Conservation (phyloP, 192 early-diverging fungal species). For the Rhizophagus clarus region DNA sequence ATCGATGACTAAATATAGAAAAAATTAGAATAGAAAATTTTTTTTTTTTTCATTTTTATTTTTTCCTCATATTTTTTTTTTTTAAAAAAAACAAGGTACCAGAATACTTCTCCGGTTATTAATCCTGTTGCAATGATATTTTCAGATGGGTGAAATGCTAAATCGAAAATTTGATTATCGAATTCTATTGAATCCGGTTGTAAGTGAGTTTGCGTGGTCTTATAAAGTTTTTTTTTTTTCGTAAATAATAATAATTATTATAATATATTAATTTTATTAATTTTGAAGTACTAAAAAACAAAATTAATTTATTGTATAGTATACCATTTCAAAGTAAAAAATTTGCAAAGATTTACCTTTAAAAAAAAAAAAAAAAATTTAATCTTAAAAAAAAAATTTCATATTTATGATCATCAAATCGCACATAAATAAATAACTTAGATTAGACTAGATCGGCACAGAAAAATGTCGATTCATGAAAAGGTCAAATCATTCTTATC, state of each 20-base stretch:
- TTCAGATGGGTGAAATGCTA: constrained; percentile 71
- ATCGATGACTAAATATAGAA: constrained; percentile 37
- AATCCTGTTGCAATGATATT: constrained; percentile 70
- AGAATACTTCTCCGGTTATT: constrained; percentile 72
- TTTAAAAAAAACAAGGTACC: constrained; percentile 45
- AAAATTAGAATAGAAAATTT: background rate
- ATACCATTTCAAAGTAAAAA: background rate
- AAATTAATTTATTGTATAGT: background rate
- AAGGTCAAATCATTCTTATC: background rate
- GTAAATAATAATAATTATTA: background rate
- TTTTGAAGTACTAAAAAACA: background rate
- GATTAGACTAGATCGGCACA: background rate
- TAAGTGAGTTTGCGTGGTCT: background rate
- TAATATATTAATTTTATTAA: too few relatives aligned
- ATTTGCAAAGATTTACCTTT: background rate
- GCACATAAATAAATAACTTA: too few relatives aligned
- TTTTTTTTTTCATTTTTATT: background rate
- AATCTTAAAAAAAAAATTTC: background rate
- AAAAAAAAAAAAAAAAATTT: background rate
- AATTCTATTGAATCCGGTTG: constrained; percentile 47
- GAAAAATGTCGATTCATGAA: background rate
- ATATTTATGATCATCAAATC: too few relatives aligned
- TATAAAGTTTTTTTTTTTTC: background rate
- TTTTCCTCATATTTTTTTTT: constrained; percentile 16
- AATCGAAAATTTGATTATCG: constrained; percentile 58